Conservation (phyloP, 768 basidiomycete genomes). For the Collybia sordida region DNA sequence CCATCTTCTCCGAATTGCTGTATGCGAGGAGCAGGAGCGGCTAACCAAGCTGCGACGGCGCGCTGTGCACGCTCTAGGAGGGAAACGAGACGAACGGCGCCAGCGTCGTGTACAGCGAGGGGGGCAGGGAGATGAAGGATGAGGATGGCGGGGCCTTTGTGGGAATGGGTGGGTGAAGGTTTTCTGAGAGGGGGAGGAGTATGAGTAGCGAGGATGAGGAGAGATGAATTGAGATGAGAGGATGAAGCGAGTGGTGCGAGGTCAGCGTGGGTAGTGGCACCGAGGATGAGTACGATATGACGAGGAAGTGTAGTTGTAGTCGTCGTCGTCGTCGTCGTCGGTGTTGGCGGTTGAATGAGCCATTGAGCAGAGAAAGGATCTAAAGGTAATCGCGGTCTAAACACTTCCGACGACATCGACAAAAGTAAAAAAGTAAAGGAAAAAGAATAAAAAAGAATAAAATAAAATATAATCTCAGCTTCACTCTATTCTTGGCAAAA, state of each 20-base stretch:
- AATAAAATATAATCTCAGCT: no score
- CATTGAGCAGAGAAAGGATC: slow-evolving; percentile 33
- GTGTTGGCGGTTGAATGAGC: slow-evolving; percentile 20
- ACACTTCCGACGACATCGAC: slow-evolving; percentile 18
- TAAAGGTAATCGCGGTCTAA: slow-evolving; percentile 35
- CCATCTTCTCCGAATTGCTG: slow-evolving; percentile 32
- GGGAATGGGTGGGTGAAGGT: slow-evolving; percentile 18
- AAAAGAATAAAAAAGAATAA: no score
- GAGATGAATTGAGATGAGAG: slow-evolving; percentile 26
- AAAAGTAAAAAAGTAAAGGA: no score
- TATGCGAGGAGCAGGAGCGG: slow-evolving; percentile 15
- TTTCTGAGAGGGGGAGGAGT: slow-evolving; percentile 32
- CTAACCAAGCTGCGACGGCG: slow-evolving; percentile 30
- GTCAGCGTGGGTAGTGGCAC: slow-evolving; percentile 33
- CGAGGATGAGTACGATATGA: slow-evolving; percentile 38
- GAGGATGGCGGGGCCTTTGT: slow-evolving; percentile 17
- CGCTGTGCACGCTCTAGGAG: slow-evolving; percentile 40
- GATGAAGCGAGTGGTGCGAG: slow-evolving; percentile 36
- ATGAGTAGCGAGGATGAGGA: slow-evolving; percentile 43
- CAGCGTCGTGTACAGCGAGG: slow-evolving; percentile 31
- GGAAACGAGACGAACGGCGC: slow-evolving; percentile 39
- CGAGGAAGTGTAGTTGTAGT: slow-evolving; percentile 11
- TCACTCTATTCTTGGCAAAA: no score
- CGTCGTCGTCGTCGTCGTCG: slow-evolving; percentile 18
- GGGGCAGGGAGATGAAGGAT: slow-evolving; percentile 33